Conservation (phyloP, 1,139 yeast species). For the Yamadazyma sp. region DNA sequence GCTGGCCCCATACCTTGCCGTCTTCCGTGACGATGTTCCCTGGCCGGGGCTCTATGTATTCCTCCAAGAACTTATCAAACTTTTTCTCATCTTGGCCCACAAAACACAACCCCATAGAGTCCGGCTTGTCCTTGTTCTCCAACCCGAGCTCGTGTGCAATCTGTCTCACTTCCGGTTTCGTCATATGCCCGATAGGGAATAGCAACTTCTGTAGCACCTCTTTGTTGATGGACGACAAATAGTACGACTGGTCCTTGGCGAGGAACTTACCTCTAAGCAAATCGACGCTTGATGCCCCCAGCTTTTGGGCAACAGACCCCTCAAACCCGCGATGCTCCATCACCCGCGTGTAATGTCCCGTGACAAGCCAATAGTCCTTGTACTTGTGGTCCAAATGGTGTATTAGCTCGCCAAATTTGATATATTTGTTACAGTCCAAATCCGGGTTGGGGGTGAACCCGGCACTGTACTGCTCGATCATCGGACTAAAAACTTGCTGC, state of each 20-base stretch:
- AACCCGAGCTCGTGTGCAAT: constrained; percentile 58
- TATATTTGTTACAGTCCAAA: constrained; percentile 77
- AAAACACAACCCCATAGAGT: constrained; percentile 93
- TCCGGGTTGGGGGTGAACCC: constrained; percentile 97
- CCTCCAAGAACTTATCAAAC: constrained; percentile 73
- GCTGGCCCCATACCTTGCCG: constrained; percentile 77
- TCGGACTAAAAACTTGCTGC: constrained; percentile 89
- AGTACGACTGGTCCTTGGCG: constrained; percentile 88
- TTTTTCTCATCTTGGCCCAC: constrained; percentile 73
- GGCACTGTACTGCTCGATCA: constrained; percentile 65
- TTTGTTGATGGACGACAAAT: constrained; percentile 66
- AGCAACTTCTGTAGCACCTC: constrained; percentile 49
- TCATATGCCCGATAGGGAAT: constrained; percentile 77
- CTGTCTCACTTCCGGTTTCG: constrained; percentile 72
- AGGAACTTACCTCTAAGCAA: constrained; percentile 60
- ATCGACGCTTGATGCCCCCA: constrained; percentile 33
- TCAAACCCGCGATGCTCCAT: constrained; percentile 21
- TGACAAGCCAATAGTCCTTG: constrained; percentile 76
- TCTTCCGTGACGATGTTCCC: constrained; percentile 77
- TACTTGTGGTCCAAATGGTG: constrained; percentile 48
- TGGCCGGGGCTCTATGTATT: constrained; percentile 69
- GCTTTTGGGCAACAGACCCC: constrained; percentile 1
- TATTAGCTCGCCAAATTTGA: constrained; percentile 81
- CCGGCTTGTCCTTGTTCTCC: constrained; percentile 76
- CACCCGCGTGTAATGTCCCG: constrained; percentile 88